A percentile compares a stretch with the other conserved stretches of the same genome.
Conservation (phyloP, 768 basidiomycete species). For the Xanthoconium stramineum region DNA sequence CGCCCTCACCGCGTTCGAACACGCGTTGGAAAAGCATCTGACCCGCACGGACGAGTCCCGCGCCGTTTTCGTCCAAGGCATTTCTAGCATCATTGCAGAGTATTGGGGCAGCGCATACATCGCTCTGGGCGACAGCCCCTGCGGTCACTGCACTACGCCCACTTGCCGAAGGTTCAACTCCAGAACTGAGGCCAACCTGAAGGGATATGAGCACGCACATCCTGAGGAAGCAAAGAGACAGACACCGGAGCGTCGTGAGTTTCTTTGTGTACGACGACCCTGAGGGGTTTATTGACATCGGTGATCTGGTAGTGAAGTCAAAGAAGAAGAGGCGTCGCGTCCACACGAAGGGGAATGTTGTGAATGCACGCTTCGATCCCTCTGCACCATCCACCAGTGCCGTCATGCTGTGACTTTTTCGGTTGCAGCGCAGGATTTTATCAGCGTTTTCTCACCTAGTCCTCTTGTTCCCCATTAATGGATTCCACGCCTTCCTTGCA, state of each 20-base stretch:
- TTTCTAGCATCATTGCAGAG: conserved; percentile 2
- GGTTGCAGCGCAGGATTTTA: too few species aligned
- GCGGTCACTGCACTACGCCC: conserved; percentile 1
- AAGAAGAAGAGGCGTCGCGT: too few species aligned
- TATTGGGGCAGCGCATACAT: conserved; percentile 6
- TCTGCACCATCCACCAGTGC: too few species aligned
- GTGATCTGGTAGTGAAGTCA: too few species aligned
- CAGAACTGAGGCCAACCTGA: not conserved
- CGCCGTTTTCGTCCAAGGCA: not conserved
- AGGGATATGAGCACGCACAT: not conserved
- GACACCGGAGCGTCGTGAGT: too few species aligned
- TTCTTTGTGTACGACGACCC: too few species aligned
- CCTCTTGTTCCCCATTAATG: too few species aligned
- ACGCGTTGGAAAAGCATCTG: conserved; percentile 17
- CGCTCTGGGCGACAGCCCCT: not conserved
- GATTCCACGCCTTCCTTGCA: too few species aligned
- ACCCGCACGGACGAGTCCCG: conserved; percentile 1
- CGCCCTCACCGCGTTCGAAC: conserved; percentile 11
- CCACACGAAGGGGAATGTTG: too few species aligned
- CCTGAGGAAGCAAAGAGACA: not conserved
- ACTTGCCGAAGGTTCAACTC: not conserved
- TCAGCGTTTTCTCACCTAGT: not conserved
- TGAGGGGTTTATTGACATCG: too few species aligned
- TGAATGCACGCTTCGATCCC: too few species aligned
- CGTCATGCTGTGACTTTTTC: too few species aligned